These are phyloP conservation scores for Parastagonospora avenae DNA, from an alignment of 2,329 filamentous ascomycete genomes.

Conservation along the genomic window DNA sequence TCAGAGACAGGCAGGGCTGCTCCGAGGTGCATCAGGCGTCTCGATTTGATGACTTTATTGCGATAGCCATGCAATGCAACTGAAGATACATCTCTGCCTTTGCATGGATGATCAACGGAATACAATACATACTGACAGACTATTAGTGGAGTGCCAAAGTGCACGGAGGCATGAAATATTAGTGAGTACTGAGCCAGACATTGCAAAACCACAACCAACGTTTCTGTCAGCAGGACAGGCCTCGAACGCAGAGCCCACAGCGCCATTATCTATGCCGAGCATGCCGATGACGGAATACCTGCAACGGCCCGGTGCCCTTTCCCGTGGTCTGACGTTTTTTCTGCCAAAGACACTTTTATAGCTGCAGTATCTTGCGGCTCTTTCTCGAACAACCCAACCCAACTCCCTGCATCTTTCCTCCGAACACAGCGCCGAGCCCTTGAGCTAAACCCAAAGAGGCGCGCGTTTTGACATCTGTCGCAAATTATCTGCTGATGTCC, in stretches of 20 bases:
- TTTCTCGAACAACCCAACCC: background rate
- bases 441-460: constrained; percentile 27
- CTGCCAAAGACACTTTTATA: background rate
- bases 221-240: constrained; percentile 16
- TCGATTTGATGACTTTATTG: background rate
- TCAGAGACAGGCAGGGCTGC: constrained; percentile 6
- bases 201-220: background rate
- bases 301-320: constrained; percentile 15
- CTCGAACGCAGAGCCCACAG: constrained; percentile 6
- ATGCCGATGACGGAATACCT: constrained; percentile 20
- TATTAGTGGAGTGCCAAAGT: background rate
- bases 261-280: constrained; percentile 13
- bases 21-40: background rate
- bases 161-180: background rate
- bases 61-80: background rate
- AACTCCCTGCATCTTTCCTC: constrained; percentile 1
- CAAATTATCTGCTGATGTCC: constrained; percentile 38
- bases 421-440: constrained; percentile 9
- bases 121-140: background rate
- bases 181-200: too few relatives aligned
- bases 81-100: background rate
- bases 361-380: constrained; percentile 3
- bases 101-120: background rate
- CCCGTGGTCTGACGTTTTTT: constrained; percentile 1
- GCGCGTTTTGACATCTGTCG: constrained; percentile 32